phyloP scores from a whole-genome alignment of 169 alveolate species.

The Theileria sp. region DNA sequence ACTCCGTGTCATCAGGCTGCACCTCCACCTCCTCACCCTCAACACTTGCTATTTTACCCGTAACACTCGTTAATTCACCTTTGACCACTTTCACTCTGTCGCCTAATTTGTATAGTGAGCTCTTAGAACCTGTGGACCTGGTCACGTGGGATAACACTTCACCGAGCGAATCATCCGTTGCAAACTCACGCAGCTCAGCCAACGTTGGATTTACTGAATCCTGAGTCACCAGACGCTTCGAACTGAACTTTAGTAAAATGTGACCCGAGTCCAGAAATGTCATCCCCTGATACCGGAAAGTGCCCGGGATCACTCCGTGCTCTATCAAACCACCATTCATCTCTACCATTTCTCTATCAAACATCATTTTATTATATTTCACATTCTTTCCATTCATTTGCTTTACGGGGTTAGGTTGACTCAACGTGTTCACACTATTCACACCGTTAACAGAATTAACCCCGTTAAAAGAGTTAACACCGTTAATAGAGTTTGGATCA shows the following conservation, averaged over 20 bases:
- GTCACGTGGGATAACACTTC: constrained; percentile 11
- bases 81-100: constrained; percentile 76
- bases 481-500: background rate
- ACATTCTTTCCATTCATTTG: background rate
- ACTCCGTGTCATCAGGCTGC: constrained; percentile 76
- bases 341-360: constrained; percentile 81
- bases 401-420: no score
- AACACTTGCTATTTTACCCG: constrained; percentile 72
- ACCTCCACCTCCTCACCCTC: constrained; percentile 72
- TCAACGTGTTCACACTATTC: no score
- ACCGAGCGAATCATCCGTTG: constrained; percentile 66
- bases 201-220: constrained; percentile 77
- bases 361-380: constrained; percentile 72
- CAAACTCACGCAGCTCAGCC: constrained; percentile 77
- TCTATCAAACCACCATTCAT: constrained; percentile 81
- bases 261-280: constrained; percentile 82
- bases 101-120: constrained; percentile 76
- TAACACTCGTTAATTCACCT: constrained; percentile 76
- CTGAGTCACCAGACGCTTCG: constrained; percentile 70
- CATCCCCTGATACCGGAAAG: constrained; percentile 79
- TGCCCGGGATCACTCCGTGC: constrained; percentile 80
- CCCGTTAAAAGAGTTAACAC: background rate
- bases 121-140: constrained; percentile 41
- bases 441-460: background rate
- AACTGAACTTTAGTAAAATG: constrained; percentile 74